A percentile compares a stretch with the other conserved stretches of the same genome.
Conservation (phyloP, 805 yeast genomes). For the Blastobotrys mokoenaii region DNA sequence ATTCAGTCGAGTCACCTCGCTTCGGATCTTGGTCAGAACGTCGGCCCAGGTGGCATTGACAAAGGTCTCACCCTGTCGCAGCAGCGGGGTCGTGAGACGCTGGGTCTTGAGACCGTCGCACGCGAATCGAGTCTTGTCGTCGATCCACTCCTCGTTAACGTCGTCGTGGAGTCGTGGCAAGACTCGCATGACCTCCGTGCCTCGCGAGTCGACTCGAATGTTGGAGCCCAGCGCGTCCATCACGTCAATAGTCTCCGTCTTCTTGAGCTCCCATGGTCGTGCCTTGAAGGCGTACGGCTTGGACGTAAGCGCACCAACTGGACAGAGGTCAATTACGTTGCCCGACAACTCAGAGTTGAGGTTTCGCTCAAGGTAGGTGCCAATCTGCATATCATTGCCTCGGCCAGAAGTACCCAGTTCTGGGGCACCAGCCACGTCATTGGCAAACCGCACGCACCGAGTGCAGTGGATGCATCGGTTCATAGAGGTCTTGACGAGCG, state of each 20-base stretch:
- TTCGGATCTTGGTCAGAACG: conserved; percentile 62
- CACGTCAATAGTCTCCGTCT: conserved; percentile 81
- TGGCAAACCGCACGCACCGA: conserved; percentile 80
- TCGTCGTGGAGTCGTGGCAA: conserved; percentile 81
- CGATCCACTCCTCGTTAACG: conserved; percentile 85
- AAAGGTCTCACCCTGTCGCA: conserved; percentile 61
- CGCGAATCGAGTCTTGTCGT: conserved; percentile 80
- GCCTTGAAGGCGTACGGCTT: conserved; percentile 91
- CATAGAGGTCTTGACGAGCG: conserved; percentile 83
- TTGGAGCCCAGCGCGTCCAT: conserved; percentile 77
- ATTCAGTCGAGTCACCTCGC: conserved; percentile 45
- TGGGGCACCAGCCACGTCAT: conserved; percentile 88
- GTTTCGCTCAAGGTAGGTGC: conserved; percentile 79
- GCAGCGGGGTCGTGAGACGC: conserved; percentile 72
- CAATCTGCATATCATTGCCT: conserved; percentile 88
- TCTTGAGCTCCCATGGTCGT: conserved; percentile 87
- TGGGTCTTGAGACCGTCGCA: conserved; percentile 81
- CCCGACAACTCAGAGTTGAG: conserved; percentile 80
- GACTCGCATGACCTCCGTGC: conserved; percentile 79
- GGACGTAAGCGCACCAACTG: conserved; percentile 85
- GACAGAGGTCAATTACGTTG: conserved; percentile 80
- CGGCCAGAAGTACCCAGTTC: conserved; percentile 85
- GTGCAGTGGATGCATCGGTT: conserved; percentile 91
- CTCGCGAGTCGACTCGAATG: conserved; percentile 78
- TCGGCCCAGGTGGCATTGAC: conserved; percentile 81